Evolutionary conservation across 306 rosid species (phyloP).

Genomic region (Quercus mongolica): DNA sequence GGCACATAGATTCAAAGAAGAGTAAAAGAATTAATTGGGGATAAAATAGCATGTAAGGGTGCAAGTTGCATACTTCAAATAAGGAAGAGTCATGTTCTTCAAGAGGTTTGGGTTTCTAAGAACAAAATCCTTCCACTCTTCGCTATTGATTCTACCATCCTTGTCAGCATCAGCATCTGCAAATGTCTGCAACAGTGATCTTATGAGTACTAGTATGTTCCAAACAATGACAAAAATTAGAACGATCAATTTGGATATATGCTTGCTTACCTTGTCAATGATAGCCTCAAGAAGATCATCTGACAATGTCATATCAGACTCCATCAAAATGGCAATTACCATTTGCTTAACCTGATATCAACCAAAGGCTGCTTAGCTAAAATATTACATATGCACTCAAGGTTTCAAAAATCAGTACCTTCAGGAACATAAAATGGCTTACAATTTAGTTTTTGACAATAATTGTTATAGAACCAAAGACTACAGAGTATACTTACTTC

Average conservation of each 20-base stretch:
- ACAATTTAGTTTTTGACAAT: not conserved
- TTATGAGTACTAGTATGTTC: not conserved
- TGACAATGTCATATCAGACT: constrained; percentile 52
- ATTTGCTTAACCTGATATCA: constrained; percentile 77
- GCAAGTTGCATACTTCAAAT: constrained; percentile 55
- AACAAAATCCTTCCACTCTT: constrained; percentile 78
- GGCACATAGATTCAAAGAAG: not conserved
- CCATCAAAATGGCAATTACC: constrained; percentile 71
- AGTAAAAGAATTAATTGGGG: not conserved
- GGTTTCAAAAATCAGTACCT: not conserved
- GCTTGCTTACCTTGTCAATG: constrained; percentile 50
- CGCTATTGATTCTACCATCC: constrained; percentile 72
- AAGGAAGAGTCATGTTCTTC: constrained; percentile 90
- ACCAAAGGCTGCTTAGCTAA: constrained; percentile 12
- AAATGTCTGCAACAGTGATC: constrained; percentile 48
- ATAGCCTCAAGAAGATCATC: constrained; percentile 82
- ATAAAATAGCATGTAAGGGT: not conserved
- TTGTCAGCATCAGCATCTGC: constrained; percentile 63
- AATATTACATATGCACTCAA: not conserved
- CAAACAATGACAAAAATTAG: not conserved
- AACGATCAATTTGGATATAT: constrained; percentile 1
- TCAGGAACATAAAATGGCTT: not conserved
- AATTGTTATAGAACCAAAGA: not conserved
- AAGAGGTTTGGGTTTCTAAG: constrained; percentile 51
- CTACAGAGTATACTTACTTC: constrained; percentile 51